Conservation (phyloP, 2,329 filamentous ascomycete species). For the Drechslerella stenobrocha region DNA sequence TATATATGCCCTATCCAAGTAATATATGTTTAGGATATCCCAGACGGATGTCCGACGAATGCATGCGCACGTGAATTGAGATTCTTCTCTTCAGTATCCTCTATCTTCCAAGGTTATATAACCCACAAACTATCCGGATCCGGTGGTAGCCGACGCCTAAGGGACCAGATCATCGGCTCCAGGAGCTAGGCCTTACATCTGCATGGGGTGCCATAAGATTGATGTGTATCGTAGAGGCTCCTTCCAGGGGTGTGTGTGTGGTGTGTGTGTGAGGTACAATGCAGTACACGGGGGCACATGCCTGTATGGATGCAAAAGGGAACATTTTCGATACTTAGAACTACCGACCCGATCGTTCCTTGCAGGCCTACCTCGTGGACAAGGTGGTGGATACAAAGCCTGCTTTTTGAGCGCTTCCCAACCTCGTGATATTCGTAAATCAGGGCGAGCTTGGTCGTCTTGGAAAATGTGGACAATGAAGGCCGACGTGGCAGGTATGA, state of each 20-base stretch:
- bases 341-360: slow-evolving; percentile 46
- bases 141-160: slow-evolving; percentile 38
- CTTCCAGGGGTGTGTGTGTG: slow-evolving; percentile 4
- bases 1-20: too few species aligned
- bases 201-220: slow-evolving; percentile 20
- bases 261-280: slow-evolving; percentile 13
- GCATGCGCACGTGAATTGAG: too few species aligned
- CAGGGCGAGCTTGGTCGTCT: too few species aligned
- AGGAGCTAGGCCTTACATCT: slow-evolving; percentile 1
- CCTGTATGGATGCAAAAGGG: slow-evolving; percentile 28
- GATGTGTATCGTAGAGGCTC: slow-evolving; percentile 10
- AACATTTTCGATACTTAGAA: slow-evolving; percentile 12
- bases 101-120: slow-evolving; percentile 34
- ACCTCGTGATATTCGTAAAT: too few species aligned
- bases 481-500: neutral
- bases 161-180: slow-evolving; percentile 4
- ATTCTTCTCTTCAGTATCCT: too few species aligned
- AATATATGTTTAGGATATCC: too few species aligned
- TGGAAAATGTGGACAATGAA: too few species aligned
- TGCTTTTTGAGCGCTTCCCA: too few species aligned
- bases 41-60: too few species aligned
- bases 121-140: slow-evolving; percentile 19
- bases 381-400: too few species aligned
- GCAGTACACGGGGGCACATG: slow-evolving; percentile 21
- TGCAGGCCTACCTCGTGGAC: slow-evolving; percentile 45